Percentiles rank a stretch among this genome's conserved stretches.
Conservation (phyloP, 2,329 filamentous ascomycete genomes). For the Camillea tinctor region DNA sequence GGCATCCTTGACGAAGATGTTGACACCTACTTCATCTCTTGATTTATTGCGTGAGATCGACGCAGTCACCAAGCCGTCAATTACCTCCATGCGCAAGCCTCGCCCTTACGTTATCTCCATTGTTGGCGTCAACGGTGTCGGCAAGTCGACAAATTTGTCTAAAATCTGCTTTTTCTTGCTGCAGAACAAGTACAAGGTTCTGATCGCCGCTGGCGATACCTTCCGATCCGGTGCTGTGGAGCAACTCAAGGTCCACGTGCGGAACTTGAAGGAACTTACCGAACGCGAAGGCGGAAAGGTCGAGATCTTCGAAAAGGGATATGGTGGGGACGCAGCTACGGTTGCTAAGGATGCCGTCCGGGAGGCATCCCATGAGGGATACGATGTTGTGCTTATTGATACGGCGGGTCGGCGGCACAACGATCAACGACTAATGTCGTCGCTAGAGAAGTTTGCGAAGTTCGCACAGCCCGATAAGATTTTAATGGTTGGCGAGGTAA, state of each 20-base stretch:
- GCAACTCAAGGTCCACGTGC: conserved; percentile 91
- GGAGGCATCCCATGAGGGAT: conserved; percentile 71
- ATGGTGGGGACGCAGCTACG: conserved; percentile 94
- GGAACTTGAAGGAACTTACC: conserved; percentile 86
- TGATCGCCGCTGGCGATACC: conserved; percentile 93
- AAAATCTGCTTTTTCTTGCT: conserved; percentile 98
- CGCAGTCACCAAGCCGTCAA: conserved; percentile 66
- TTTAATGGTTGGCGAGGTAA: conserved; percentile 80
- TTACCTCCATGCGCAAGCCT: conserved; percentile 58
- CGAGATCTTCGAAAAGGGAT: conserved; percentile 94
- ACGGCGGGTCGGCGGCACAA: conserved; percentile 95
- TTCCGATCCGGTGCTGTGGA: conserved; percentile 97
- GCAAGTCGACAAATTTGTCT: conserved; percentile 95
- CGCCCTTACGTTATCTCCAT: conserved; percentile 97
- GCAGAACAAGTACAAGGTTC: conserved; percentile 93
- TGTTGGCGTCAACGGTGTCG: conserved; percentile 96
- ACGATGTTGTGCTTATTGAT: conserved; percentile 94
- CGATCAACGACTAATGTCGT: conserved; percentile 93
- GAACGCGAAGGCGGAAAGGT: conserved; percentile 80
- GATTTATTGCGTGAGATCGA: conserved; percentile 94
- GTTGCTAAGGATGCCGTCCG: conserved; percentile 93
- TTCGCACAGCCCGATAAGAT: conserved; percentile 97
- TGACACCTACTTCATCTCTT: conserved; percentile 91
- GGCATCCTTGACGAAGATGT: conserved; percentile 87
- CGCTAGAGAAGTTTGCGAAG: conserved; percentile 94